Evolutionary conservation across 2,329 filamentous ascomycete species (phyloP).

Genomic region (Fusarium virguliforme): DNA sequence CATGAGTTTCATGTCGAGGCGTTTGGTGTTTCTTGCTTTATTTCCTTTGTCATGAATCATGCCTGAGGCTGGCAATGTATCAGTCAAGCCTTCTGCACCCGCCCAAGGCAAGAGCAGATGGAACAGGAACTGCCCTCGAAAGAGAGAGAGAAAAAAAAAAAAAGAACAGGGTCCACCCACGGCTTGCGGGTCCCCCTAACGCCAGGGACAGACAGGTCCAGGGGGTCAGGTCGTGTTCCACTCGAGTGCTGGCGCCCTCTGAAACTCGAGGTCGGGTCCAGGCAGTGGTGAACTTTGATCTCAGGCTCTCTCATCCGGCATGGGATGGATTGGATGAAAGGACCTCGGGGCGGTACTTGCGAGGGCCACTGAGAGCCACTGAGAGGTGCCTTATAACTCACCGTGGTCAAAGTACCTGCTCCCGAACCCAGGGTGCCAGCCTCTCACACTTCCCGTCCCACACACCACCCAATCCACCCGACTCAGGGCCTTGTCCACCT

Average conservation of each 20-base stretch:
- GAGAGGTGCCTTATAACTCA: slow-evolving; percentile 7
- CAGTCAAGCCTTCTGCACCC: slow-evolving; percentile 6
- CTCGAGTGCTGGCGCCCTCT: slow-evolving; percentile 42
- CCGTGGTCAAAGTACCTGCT: slow-evolving; percentile 25
- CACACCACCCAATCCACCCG: background rate
- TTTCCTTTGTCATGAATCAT: slow-evolving; percentile 18
- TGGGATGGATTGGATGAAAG: background rate
- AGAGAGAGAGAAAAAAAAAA: background rate
- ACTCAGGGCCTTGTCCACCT: background rate
- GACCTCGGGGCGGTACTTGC: slow-evolving; percentile 6
- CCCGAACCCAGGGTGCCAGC: background rate
- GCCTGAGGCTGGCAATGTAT: slow-evolving; percentile 20
- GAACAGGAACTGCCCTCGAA: background rate
- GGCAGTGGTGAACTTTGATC: slow-evolving; percentile 29
- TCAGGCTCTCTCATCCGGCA: too few relatives aligned
- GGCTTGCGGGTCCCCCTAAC: slow-evolving; percentile 32
- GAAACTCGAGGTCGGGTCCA: slow-evolving; percentile 33
- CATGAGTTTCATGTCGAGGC: slow-evolving; percentile 31
- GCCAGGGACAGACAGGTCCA: slow-evolving; percentile 34
- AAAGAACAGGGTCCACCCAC: slow-evolving; percentile 20
- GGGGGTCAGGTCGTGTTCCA: slow-evolving; percentile 30
- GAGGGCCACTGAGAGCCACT: background rate
- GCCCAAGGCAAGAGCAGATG: slow-evolving; percentile 2
- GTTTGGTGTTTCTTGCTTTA: slow-evolving; percentile 19
- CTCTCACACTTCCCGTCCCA: slow-evolving; percentile 20